Evolutionary conservation across 164 flowering plant genomes (phyloP).

Genomic region (Annona squamosa): DNA sequence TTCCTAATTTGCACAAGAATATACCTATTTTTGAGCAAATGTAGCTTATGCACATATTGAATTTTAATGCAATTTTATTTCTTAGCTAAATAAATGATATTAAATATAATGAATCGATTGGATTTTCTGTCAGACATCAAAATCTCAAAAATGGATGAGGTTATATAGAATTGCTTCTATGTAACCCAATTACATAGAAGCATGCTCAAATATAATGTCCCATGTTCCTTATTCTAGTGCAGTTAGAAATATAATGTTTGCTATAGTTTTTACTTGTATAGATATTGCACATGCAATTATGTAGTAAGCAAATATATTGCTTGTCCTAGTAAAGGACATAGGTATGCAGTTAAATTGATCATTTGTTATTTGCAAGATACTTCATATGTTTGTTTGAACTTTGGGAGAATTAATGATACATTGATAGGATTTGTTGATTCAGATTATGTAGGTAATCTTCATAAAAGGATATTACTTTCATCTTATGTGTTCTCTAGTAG

Average conservation of each 20-base stretch:
- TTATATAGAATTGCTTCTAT: no score
- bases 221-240: background rate
- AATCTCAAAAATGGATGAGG: no score
- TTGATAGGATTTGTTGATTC: background rate
- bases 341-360: no score
- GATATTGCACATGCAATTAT: background rate
- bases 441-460: background rate
- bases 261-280: background rate
- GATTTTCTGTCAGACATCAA: no score
- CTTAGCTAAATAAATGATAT: no score
- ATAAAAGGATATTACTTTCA: background rate
- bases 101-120: no score
- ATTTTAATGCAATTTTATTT: no score
- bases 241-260: background rate
- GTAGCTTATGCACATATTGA: no score
- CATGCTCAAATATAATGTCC: background rate
- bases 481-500: background rate
- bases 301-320: background rate
- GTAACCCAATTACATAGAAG: no score
- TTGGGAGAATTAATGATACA: background rate
- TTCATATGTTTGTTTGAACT: background rate
- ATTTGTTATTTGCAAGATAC: background rate
- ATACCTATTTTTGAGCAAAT: no score
- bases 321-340: background rate
- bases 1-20: no score